These are phyloP conservation scores for Mycena olivaceomarginata DNA, from an alignment of 768 basidiomycete species.

Conservation along the genomic window DNA sequence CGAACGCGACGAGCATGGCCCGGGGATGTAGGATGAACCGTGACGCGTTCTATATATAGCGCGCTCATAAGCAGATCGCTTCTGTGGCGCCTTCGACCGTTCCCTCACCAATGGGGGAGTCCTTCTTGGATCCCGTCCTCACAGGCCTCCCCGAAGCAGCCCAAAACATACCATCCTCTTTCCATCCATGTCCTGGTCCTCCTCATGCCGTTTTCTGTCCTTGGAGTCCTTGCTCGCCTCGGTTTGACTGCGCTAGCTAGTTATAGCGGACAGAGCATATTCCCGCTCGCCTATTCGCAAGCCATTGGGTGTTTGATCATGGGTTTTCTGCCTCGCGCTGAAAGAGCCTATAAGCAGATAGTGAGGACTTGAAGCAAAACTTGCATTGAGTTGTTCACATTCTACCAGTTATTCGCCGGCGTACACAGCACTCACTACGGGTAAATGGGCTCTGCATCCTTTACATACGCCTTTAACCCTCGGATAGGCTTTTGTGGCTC, in stretches of 20 bases:
- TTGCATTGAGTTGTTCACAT: constrained; percentile 6
- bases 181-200: constrained; percentile 80
- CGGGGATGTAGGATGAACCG: constrained; percentile 8
- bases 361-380: constrained; percentile 66
- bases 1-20: neutral
- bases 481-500: constrained; percentile 95
- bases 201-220: constrained; percentile 87
- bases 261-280: constrained; percentile 86
- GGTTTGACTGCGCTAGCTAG: constrained; percentile 85
- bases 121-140: constrained; percentile 53
- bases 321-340: constrained; percentile 84
- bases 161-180: constrained; percentile 68
- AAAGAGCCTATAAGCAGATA: constrained; percentile 85
- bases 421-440: constrained; percentile 92
- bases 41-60: constrained; percentile 2
- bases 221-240: constrained; percentile 90
- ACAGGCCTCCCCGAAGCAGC: constrained; percentile 54
- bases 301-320: constrained; percentile 93
- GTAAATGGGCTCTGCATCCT: constrained; percentile 57
- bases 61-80: neutral
- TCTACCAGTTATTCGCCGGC: constrained; percentile 87
- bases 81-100: neutral
- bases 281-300: constrained; percentile 90
- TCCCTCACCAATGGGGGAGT: neutral
- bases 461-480: neutral